These are phyloP conservation scores for Earliella scabrosa DNA, from an alignment of 1,284 basidiomycete species.

Conservation along the genomic window DNA sequence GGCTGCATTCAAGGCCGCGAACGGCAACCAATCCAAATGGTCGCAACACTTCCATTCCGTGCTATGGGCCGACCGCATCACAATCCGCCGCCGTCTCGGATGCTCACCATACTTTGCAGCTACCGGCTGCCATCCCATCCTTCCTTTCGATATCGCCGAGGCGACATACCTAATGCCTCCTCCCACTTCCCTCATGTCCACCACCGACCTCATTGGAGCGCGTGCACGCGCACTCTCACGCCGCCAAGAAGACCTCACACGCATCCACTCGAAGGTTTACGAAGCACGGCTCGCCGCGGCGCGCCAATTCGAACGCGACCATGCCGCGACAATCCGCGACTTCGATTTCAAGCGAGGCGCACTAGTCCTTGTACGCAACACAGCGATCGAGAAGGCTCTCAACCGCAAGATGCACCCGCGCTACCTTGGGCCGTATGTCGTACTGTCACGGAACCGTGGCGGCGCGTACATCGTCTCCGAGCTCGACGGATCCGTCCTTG, in stretches of 20 bases:
- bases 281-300: slow-evolving; percentile 26
- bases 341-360: slow-evolving; percentile 40
- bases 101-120: slow-evolving; percentile 42
- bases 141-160: slow-evolving; percentile 29
- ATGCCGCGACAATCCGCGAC: slow-evolving; percentile 31
- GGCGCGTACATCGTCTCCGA: slow-evolving; percentile 39
- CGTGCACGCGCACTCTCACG: slow-evolving; percentile 31
- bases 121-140: slow-evolving; percentile 40
- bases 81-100: slow-evolving; percentile 32
- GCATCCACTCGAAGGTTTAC: slow-evolving; percentile 24
- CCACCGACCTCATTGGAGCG: not conserved
- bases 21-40: slow-evolving; percentile 40
- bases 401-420: slow-evolving; percentile 35
- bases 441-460: slow-evolving; percentile 32
- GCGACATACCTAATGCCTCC: not conserved
- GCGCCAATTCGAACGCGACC: slow-evolving; percentile 26
- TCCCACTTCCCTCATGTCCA: not conserved
- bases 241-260: slow-evolving; percentile 10
- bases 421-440: slow-evolving; percentile 36
- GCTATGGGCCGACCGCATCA: slow-evolving; percentile 47
- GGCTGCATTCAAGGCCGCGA: slow-evolving; percentile 40
- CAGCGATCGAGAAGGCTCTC: slow-evolving; percentile 36
- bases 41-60: slow-evolving; percentile 28
- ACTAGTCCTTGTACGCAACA: slow-evolving; percentile 42
- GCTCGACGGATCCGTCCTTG: slow-evolving; percentile 36